Evolutionary conservation across 2,329 filamentous ascomycete genomes (phyloP).

Genomic region (Cladosporium cucumerinum): DNA sequence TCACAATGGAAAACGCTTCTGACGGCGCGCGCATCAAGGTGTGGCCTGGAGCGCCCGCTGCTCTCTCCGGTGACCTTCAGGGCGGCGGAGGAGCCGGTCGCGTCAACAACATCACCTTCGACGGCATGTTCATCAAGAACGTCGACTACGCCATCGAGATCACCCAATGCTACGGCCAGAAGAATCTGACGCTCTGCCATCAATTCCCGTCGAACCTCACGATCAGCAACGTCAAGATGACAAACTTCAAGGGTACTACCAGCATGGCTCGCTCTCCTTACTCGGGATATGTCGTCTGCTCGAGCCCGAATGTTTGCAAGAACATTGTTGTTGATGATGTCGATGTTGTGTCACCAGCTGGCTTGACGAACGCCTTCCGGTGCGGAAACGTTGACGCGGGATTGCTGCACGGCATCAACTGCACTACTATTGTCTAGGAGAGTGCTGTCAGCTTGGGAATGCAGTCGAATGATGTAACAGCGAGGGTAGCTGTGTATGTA

Average conservation of each 20-base stretch:
- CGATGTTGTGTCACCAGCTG: slow-evolving; percentile 27
- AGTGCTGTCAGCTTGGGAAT: not conserved
- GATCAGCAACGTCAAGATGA: slow-evolving; percentile 55
- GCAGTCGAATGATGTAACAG: not conserved
- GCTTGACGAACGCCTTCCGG: slow-evolving; percentile 28
- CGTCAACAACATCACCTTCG: slow-evolving; percentile 66
- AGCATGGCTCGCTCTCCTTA: slow-evolving; percentile 42
- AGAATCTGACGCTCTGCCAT: slow-evolving; percentile 60
- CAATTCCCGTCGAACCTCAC: slow-evolving; percentile 55
- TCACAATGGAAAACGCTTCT: slow-evolving; percentile 41
- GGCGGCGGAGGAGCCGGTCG: slow-evolving; percentile 63
- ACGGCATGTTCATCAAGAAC: slow-evolving; percentile 57
- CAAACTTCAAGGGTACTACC: slow-evolving; percentile 56
- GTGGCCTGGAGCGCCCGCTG: slow-evolving; percentile 59
- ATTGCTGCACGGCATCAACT: slow-evolving; percentile 31
- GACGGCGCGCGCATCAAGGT: slow-evolving; percentile 72
- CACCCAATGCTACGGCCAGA: slow-evolving; percentile 64
- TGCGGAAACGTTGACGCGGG: slow-evolving; percentile 33
- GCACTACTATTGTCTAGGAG: slow-evolving; percentile 21
- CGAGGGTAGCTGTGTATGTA: not conserved
- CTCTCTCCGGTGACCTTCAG: slow-evolving; percentile 58
- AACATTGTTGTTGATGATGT: slow-evolving; percentile 45
- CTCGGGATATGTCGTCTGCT: slow-evolving; percentile 45
- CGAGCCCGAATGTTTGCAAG: slow-evolving; percentile 44
- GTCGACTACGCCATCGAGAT: slow-evolving; percentile 64